Percentiles rank a stretch among this genome's conserved stretches.
Evolutionary conservation across 805 yeast genomes (phyloP).

Genomic region (Yarrowia keelungensis): DNA sequence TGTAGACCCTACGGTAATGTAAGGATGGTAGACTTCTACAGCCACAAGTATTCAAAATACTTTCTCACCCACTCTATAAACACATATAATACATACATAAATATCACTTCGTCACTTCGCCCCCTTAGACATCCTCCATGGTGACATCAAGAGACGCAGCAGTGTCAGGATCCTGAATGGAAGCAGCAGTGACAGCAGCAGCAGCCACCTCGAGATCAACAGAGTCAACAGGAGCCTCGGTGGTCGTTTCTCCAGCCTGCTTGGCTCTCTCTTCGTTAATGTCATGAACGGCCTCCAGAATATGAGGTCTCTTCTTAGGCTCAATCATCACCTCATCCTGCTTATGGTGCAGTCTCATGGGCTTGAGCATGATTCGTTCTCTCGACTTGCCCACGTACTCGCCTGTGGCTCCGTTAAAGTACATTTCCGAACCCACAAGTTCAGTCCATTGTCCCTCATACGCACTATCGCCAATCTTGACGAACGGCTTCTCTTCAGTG

Average conservation of each 20-base stretch:
- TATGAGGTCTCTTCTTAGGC: conserved; percentile 33
- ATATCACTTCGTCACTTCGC: background rate
- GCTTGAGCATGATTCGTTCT: conserved; percentile 45
- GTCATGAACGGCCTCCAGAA: conserved; percentile 16
- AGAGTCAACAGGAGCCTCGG: conserved; percentile 8
- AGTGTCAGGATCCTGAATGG: conserved; percentile 14
- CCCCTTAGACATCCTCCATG: conserved; percentile 16
- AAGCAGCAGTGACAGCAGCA: conserved; percentile 22
- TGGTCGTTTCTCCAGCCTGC: background rate
- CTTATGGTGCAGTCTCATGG: conserved; percentile 38
- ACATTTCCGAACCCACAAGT: conserved; percentile 78
- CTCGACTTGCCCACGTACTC: conserved; percentile 45
- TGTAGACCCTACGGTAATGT: no score
- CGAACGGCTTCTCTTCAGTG: conserved; percentile 60
- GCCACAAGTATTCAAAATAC: background rate
- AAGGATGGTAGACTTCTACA: background rate
- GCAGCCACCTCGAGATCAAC: conserved; percentile 23
- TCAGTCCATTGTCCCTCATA: conserved; percentile 80
- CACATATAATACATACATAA: background rate
- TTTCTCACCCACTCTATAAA: no score
- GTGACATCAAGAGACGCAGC: conserved; percentile 24
- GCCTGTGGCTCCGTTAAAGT: conserved; percentile 47
- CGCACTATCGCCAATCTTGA: conserved; percentile 63
- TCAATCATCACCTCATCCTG: conserved; percentile 28
- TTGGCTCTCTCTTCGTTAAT: conserved; percentile 21